phyloP scores from a whole-genome alignment of 495 filamentous ascomycete genomes.

The Lichenothelia convexa region DNA sequence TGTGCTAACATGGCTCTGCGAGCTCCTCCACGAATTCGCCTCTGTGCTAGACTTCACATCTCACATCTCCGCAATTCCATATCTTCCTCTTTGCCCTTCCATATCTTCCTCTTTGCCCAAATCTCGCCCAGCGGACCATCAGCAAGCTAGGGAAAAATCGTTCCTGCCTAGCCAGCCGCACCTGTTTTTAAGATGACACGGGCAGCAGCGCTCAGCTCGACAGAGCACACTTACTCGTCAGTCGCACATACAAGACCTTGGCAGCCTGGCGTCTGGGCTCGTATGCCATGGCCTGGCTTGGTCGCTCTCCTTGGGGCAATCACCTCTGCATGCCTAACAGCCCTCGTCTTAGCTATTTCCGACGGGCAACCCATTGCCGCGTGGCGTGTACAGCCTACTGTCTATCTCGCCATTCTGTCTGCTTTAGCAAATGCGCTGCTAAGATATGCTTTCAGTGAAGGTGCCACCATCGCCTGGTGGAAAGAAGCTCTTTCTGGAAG shows the following conservation, averaged over 20 bases:
- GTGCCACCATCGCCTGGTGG: not conserved
- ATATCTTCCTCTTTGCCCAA: too few relatives aligned
- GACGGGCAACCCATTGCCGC: not conserved
- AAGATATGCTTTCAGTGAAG: conserved; percentile 1
- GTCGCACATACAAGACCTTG: not conserved
- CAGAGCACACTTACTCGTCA: not conserved
- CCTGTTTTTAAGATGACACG: too few relatives aligned
- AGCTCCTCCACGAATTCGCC: too few relatives aligned
- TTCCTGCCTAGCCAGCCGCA: too few relatives aligned
- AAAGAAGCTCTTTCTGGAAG: not conserved
- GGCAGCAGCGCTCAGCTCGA: too few relatives aligned
- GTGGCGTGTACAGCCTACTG: not conserved
- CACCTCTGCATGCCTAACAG: not conserved
- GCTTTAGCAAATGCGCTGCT: conserved; percentile 1
- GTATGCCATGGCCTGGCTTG: not conserved
- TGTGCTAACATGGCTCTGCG: too few relatives aligned
- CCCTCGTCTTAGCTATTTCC: not conserved
- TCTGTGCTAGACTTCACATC: too few relatives aligned
- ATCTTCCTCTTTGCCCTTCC: too few relatives aligned
- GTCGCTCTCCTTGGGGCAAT: not conserved
- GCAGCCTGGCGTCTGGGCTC: not conserved
- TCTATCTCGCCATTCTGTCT: not conserved
- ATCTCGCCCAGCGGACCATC: too few relatives aligned
- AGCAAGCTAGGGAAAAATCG: too few relatives aligned
- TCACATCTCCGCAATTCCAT: too few relatives aligned